Conservation (phyloP, 2,329 filamentous ascomycete genomes). For the Leptographium wingfieldii region DNA sequence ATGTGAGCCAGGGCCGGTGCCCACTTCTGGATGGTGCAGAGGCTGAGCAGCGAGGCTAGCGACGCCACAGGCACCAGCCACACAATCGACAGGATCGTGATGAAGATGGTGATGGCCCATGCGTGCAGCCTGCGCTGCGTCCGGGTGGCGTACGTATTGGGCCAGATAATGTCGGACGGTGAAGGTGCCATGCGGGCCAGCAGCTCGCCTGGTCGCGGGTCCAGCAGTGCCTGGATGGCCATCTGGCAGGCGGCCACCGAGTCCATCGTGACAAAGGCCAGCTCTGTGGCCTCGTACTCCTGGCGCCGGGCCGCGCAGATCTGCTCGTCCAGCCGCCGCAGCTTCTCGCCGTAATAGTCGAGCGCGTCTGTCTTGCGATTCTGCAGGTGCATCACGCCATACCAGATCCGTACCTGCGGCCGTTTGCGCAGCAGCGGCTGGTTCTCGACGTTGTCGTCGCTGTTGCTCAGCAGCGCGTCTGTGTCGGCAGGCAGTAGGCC, state of each 20-base stretch:
- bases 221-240: constrained; percentile 88
- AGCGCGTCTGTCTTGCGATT: constrained; percentile 75
- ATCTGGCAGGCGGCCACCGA: constrained; percentile 87
- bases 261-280: constrained; percentile 96
- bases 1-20: constrained; percentile 57
- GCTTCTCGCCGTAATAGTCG: constrained; percentile 82
- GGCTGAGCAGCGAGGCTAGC: constrained; percentile 66
- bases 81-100: constrained; percentile 70
- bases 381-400: constrained; percentile 61
- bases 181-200: constrained; percentile 78
- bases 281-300: constrained; percentile 63
- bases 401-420: constrained; percentile 64
- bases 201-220: constrained; percentile 76
- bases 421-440: constrained; percentile 28
- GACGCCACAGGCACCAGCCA: constrained; percentile 77
- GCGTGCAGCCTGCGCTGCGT: constrained; percentile 61
- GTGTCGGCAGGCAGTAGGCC: constrained; percentile 13
- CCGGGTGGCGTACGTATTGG: constrained; percentile 76
- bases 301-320: constrained; percentile 60
- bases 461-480: constrained; percentile 40
- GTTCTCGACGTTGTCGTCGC: background rate
- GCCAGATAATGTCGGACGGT: constrained; percentile 89
- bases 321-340: constrained; percentile 64
- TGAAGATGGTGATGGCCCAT: constrained; percentile 74
- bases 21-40: constrained; percentile 65